A percentile compares a stretch with the other conserved stretches of the same genome.
phyloP scores from a whole-genome alignment of 257 asterid genomes.

The Leonotis leonurus region DNA sequence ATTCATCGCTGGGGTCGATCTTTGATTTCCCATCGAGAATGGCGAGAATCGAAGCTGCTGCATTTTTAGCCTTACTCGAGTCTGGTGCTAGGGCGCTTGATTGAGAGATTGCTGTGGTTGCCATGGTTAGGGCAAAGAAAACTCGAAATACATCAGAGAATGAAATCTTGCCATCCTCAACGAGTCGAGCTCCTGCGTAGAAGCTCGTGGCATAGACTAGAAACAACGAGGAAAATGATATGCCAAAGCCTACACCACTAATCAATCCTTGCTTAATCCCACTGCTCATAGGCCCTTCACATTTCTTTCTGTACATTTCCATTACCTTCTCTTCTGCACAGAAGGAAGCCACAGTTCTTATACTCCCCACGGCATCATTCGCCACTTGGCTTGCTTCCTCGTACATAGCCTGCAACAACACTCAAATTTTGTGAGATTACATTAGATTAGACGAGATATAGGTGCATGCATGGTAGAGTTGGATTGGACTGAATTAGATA shows the following conservation, averaged over 20 bases:
- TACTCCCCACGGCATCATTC: conserved; percentile 69
- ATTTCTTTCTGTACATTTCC: conserved; percentile 49
- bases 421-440: too few relatives aligned
- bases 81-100: conserved; percentile 65
- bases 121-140: conserved; percentile 66
- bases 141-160: conserved; percentile 67
- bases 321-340: conserved; percentile 68
- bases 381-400: conserved; percentile 88
- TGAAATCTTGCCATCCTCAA: conserved; percentile 48
- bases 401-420: conserved; percentile 60
- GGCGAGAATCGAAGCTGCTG: conserved; percentile 62
- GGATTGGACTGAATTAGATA: too few relatives aligned
- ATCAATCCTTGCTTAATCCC: conserved; percentile 62
- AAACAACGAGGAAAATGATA: conserved; percentile 41
- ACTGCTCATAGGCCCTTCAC: conserved; percentile 44
- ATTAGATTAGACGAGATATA: too few relatives aligned
- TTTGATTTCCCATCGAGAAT: conserved; percentile 54
- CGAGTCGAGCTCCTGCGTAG: conserved; percentile 71
- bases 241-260: conserved; percentile 55
- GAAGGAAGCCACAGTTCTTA: conserved; percentile 77
- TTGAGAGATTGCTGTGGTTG: conserved; percentile 62
- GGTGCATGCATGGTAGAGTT: too few relatives aligned
- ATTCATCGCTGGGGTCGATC: conserved; percentile 69
- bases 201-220: conserved; percentile 60
- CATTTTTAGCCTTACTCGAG: conserved; percentile 61